Base-by-base conservation (phyloP, 768 basidiomycete species). In the Scleroderma citrinum region DNA sequence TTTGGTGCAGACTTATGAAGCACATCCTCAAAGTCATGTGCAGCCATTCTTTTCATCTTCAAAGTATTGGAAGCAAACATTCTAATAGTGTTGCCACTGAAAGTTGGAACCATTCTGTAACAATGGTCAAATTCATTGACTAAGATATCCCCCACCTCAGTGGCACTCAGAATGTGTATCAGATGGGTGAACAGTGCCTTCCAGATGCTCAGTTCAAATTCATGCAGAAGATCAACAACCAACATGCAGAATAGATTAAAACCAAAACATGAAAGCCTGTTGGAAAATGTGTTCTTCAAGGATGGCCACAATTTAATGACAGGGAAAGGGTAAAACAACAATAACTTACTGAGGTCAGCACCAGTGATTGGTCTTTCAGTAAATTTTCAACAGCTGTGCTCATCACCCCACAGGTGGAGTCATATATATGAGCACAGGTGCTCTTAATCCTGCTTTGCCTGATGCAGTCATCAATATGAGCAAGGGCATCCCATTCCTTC, bases 11-110 rank as follows among this genome's bases (percentile, higher is more conserved):
- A 46, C 43, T 36, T 17, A 53, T 71, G 71, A 0, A 71, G 43
- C 2, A 71, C 51, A 42, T 72, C 71, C 43, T 72, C 68, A 47
- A 60, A 72, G 40, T 73, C 69, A 10, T 60, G 58, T 1, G 69
- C 71, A 8, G 67, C 69, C 3, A 71, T 48, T 39, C 62, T 59
- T 38, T 67, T 66, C 58, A 72, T 58, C 26, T 59, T 65, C 7
- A 69, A 63, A 0, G 58, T 63, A 57, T 72, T 68, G 17, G 53
- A 47, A 3, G 37, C 13, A 40, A 71, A 71, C 16, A 44, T 48
- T 2, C 64, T 54, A 11, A 72, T 71, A 0, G 65, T 67, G 7
- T 52, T 50, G 0, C 53, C 44, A 0, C 70, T 69, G 60, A 72
- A 72, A 1, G 64, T 51, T 6, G 67, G 53, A 1, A 70, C 48